Conservation (phyloP, 441 rosid species). For the Adansonia madagascariensis region DNA sequence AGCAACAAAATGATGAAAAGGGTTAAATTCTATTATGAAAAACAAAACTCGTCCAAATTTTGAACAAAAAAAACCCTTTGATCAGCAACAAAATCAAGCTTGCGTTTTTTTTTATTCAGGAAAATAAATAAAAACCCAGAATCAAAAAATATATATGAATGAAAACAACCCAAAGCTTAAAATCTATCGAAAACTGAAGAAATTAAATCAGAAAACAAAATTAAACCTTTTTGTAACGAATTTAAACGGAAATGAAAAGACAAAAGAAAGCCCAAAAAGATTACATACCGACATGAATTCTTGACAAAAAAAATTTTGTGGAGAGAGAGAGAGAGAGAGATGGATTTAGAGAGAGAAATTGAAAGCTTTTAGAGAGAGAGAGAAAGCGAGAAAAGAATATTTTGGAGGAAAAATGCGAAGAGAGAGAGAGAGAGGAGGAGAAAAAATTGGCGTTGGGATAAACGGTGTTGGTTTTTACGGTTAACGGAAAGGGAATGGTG, state of each 20-base stretch:
- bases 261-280: background rate
- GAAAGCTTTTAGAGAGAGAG: conserved; percentile 30
- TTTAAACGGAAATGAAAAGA: background rate
- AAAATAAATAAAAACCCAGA: conserved; percentile 16
- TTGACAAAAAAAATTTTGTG: conserved; percentile 21
- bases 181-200: conserved; percentile 15
- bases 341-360: conserved; percentile 18
- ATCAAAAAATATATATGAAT: conserved; percentile 6
- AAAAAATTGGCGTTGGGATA: background rate
- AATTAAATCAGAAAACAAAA: conserved; percentile 28
- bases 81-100: conserved; percentile 1
- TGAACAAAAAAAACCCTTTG: background rate
- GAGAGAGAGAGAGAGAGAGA: conserved; percentile 15
- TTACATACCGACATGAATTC: conserved; percentile 38
- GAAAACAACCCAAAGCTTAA: conserved; percentile 27
- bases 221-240: conserved; percentile 12
- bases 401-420: conserved; percentile 26
- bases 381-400: conserved; percentile 18
- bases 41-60: background rate
- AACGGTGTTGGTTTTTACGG: conserved; percentile 26
- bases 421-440: background rate
- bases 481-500: background rate
- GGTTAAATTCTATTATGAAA: background rate
- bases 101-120: background rate
- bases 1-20: background rate